Evolutionary conservation across 2,329 filamentous ascomycete genomes (phyloP), one percentile per base, ranked within the genome.

Genomic region (Arthrobotrys musiformis): DNA sequence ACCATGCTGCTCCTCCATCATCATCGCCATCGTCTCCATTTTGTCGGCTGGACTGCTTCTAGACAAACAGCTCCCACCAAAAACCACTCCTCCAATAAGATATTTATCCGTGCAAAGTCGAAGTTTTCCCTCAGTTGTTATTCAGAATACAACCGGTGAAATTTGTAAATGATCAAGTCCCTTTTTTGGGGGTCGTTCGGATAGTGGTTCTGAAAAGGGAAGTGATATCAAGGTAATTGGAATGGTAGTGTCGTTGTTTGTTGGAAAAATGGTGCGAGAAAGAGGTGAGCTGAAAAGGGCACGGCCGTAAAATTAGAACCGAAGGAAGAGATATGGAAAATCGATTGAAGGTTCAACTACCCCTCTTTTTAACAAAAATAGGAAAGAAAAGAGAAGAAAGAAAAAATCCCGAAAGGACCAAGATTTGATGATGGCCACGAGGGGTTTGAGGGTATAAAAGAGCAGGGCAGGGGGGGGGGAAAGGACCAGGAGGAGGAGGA

Each of bases 1-100:
- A 37, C 48, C 33, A n/a, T 48, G 26, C 26, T 61, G 33, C 19
- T 67, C 62, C 50, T 3, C 19, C 54, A 40, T 40, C 63, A 60
- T 61, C 68, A 73, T 68, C 74, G 4, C 19, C 54, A 40, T 40
- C 63, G 58, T 61, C 68, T 78, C 74, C 74, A 78, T 78, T 68
- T 68, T 72, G n/a, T 52, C 50, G 48, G 46, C 46, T 30, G 56
- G 54, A 40, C 11, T 15, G 19, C 28, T 52, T 19, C 19, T 17
- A n/a, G 48, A 15, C n/a, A 11, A 19, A 40, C 40, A 63, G 44
- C 33, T 44, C 33, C 40, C 54, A 60, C 15, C 37, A 44, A 26
- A n/a, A n/a, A n/a, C n/a, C n/a, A 70, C 42, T 56, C 13, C 2
- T 15, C 7, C 35, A 15, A 15, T n/a, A 42, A 28, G 42, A 48